phyloP scores from a whole-genome alignment of 2,329 filamentous ascomycete genomes.

The Cyphellophora attinorum region DNA sequence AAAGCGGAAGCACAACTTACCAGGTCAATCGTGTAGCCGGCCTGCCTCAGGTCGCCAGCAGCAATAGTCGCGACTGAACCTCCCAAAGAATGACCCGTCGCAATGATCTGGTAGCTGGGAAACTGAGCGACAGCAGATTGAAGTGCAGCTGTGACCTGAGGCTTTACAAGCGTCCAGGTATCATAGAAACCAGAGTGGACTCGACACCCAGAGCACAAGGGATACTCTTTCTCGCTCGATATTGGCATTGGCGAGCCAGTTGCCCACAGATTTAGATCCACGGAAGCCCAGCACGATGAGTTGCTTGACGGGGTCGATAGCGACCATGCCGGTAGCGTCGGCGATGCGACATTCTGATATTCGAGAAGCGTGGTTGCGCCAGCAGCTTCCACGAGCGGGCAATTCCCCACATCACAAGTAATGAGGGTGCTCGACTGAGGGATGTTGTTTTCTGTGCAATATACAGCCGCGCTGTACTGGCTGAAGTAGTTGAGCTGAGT shows the following conservation, averaged over 20 bases:
- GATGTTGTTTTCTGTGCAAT: conserved; percentile 41
- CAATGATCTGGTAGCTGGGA: conserved; percentile 32
- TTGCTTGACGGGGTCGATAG: conserved; percentile 33
- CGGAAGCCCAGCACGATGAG: conserved; percentile 27
- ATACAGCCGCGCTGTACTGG: conserved; percentile 44
- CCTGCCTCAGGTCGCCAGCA: conserved; percentile 34
- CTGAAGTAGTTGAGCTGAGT: conserved; percentile 36
- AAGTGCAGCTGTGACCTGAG: conserved; percentile 29
- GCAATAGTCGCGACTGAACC: conserved; percentile 41
- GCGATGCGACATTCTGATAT: conserved; percentile 37
- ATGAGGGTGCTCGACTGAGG: conserved; percentile 31
- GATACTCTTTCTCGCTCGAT: conserved; percentile 21
- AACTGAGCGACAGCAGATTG: conserved; percentile 24
- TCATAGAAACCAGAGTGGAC: conserved; percentile 39
- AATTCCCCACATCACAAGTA: conserved; percentile 36
- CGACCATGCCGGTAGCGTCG: conserved; percentile 39
- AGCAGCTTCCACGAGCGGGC: conserved; percentile 37
- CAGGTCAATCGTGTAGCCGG: conserved; percentile 30
- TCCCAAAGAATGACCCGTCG: conserved; percentile 43
- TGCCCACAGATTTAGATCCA: conserved; percentile 21
- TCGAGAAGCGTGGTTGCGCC: conserved; percentile 36
- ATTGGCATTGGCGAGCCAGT: conserved; percentile 23
- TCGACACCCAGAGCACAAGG: conserved; percentile 34
- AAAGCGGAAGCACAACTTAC: conserved; percentile 24
- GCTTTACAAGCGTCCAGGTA: conserved; percentile 31